Evolutionary conservation across 176 grass and related monocot species (phyloP).

Genomic region (Paspalum notatum): DNA sequence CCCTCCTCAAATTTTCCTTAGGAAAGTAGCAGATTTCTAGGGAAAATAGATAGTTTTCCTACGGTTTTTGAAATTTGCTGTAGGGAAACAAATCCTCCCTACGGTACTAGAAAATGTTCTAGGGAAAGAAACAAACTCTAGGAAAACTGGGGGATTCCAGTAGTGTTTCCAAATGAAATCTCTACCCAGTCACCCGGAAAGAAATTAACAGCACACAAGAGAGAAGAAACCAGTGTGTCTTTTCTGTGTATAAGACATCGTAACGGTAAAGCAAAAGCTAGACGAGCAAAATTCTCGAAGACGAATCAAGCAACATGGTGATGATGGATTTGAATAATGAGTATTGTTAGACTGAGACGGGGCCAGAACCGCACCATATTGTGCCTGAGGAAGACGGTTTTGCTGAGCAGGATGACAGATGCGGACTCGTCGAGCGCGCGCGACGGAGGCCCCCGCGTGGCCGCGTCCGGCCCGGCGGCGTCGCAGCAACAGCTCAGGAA

Average conservation of each 20-base stretch:
- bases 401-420: slow-evolving; percentile 79
- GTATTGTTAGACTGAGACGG: no score
- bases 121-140: no score
- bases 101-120: no score
- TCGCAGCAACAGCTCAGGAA: slow-evolving; percentile 75
- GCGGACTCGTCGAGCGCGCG: slow-evolving; percentile 87
- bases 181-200: slow-evolving; percentile 54
- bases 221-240: slow-evolving; percentile 45
- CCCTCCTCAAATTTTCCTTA: no score
- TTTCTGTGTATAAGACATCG: slow-evolving; percentile 49
- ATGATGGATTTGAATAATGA: neutral
- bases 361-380: slow-evolving; percentile 66
- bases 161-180: slow-evolving; percentile 55
- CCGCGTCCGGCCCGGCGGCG: slow-evolving; percentile 50
- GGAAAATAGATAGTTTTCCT: no score
- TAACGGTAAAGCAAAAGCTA: slow-evolving; percentile 53
- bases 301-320: no score
- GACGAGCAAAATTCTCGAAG: slow-evolving; percentile 15
- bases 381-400: slow-evolving; percentile 83
- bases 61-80: no score
- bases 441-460: slow-evolving; percentile 64
- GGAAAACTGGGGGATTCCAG: no score
- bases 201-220: slow-evolving; percentile 36
- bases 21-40: no score
- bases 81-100: no score